Base-by-base conservation (phyloP, 352 stramenopile genomes). In the Globisporangium sylvaticum region DNA sequence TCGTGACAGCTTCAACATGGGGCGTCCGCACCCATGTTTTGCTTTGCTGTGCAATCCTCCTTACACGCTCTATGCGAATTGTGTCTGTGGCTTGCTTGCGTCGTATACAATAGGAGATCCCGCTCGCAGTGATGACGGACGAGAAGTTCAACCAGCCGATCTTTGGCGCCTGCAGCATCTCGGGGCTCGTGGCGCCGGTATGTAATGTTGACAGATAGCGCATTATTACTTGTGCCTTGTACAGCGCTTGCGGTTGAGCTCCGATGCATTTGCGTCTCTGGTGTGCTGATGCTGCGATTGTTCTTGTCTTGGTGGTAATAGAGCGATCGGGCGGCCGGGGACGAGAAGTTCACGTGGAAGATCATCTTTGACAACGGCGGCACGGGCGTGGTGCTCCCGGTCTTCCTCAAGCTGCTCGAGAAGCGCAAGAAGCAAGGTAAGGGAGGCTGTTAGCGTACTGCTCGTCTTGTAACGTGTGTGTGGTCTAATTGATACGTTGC, bases 131-230 rank as follows among this genome's bases (percentile, higher is more conserved):
- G n/a, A 92, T 96, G 77, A 83, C 78, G 24, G 79, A 92, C 37
- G 87, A 96, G 58, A 96, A 95, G 67, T 96, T 96, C 60, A 96
- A 96, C 67, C 88, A 96, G 67, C 89, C 89, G 39, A 95, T 96
- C 63, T 96, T 96, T 58, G 89, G 89, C 14, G 85, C 88, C 24
- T 95, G 90, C 63, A 96, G 91, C 71, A 85, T 96, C 63, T 91
- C 83, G 18, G 88, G 88, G 1, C 66, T 91, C 62, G 84, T 92
- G 39, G 67, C 78, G 24, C 62, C 75, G 34, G 84, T 94, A 73
- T 37, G n/a, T n/a, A n/a, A n/a, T n/a, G 77, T 58, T 48, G 18
- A 22, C 7, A 6, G 18, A 22, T 5, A 6, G 1, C 24, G 12
- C 34, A 6, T 31, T 27, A 9, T 22, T 22, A 10, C 22, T 24